These are phyloP conservation scores for Ligustrum vulgare DNA, from an alignment of 257 asterid species.

Conservation along the genomic window DNA sequence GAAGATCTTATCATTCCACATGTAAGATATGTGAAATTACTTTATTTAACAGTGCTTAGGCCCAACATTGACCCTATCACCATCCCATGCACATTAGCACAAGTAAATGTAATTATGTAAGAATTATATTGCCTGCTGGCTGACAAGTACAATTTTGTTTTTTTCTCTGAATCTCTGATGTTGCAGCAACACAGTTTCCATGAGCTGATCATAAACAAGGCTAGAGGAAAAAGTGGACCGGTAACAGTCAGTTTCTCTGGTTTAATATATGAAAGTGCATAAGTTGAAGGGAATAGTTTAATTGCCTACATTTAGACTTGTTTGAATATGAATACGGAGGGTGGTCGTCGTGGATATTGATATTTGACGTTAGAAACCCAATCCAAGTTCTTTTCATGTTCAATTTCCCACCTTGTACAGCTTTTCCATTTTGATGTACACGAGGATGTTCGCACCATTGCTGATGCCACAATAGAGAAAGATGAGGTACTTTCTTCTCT, in stretches of 20 bases:
- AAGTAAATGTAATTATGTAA: not conserved
- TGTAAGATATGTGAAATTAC: slow-evolving; percentile 44
- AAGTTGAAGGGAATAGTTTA: not conserved
- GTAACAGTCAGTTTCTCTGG: slow-evolving; percentile 44
- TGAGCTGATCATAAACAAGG: slow-evolving; percentile 93
- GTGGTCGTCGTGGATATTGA: not conserved
- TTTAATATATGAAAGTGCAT: slow-evolving; percentile 7
- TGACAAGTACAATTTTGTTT: slow-evolving; percentile 9
- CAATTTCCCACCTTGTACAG: slow-evolving; percentile 34
- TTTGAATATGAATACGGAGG: not conserved
- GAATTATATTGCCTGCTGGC: not conserved
- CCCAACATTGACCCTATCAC: not conserved
- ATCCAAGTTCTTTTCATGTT: not conserved
- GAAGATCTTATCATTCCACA: slow-evolving; percentile 99
- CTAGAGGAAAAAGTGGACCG: slow-evolving; percentile 99
- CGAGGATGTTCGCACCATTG: slow-evolving; percentile 95
- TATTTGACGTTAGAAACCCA: not conserved
- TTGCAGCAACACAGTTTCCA: slow-evolving; percentile 95
- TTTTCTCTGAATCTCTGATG: slow-evolving; percentile 13
- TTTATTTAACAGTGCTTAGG: not conserved
- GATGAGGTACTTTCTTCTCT: slow-evolving; percentile 71
- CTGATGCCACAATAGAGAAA: slow-evolving; percentile 94
- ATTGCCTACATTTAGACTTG: not conserved
- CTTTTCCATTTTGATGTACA: slow-evolving; percentile 99
- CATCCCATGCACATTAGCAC: not conserved